phyloP scores from a whole-genome alignment of 163 green algal genomes.

The Chlamydomonas reinhardtii region DNA sequence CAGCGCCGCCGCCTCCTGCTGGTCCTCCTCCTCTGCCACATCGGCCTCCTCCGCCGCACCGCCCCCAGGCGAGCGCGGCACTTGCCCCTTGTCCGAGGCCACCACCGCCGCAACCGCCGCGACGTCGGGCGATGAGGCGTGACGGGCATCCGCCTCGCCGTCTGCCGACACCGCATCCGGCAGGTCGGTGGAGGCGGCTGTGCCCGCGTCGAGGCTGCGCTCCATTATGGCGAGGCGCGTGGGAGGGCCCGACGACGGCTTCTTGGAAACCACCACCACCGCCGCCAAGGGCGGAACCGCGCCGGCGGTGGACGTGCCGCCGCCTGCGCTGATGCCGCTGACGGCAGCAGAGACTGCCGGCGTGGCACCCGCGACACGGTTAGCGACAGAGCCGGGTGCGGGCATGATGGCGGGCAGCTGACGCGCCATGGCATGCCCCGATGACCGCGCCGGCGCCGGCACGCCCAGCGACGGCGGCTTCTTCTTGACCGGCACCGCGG shows the following conservation, averaged over 20 bases:
- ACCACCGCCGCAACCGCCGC: not conserved
- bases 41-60: not conserved
- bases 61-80: constrained; percentile 14
- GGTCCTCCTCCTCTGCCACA: not conserved
- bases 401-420: constrained; percentile 31
- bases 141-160: constrained; percentile 22
- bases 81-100: not conserved
- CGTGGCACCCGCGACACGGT: not conserved
- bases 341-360: not conserved
- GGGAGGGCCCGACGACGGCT: constrained; percentile 26
- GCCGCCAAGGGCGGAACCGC: not conserved
- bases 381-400: not conserved
- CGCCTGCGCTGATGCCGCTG: not conserved
- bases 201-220: not conserved
- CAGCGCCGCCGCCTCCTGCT: not conserved
- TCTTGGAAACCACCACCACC: constrained; percentile 5
- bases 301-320: not conserved
- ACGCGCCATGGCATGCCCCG: not conserved
- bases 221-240: constrained; percentile 12
- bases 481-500: constrained; percentile 18
- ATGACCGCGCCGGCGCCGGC: not conserved
- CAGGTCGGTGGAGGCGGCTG: not conserved
- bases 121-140: constrained; percentile 15
- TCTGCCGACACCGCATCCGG: not conserved
- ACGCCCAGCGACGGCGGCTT: constrained; percentile 11